Percentiles rank a stretch among this genome's conserved stretches.
Conservation (phyloP, 805 yeast species). For the Saccharomycopsis sp. region DNA sequence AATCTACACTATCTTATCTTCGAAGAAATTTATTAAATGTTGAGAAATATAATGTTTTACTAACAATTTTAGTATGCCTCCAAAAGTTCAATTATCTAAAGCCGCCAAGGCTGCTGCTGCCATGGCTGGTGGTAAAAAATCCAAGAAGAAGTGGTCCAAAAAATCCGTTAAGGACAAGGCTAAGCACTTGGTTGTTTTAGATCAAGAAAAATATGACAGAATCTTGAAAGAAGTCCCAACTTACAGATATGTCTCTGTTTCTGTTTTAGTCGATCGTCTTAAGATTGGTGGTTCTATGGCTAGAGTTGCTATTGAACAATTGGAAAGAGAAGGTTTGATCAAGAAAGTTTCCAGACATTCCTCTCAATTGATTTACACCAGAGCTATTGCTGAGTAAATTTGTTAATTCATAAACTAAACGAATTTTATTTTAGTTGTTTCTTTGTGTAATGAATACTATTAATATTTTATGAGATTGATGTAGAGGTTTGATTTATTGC, state of each 20-base stretch:
- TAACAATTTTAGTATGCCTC: conserved; percentile 65
- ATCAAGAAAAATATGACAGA: conserved; percentile 99
- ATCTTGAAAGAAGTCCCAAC: conserved; percentile 98
- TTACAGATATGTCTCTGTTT: conserved; percentile 95
- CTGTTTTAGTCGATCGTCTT: conserved; percentile 97
- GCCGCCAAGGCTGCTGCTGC: conserved; percentile 99
- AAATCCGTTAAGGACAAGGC: conserved; percentile 99
- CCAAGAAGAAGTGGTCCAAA: conserved; percentile 99
- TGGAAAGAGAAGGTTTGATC: conserved; percentile 91
- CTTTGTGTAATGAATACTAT: conserved; percentile 1
- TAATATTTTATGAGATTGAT: neutral
- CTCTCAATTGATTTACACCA: conserved; percentile 92
- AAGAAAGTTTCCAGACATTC: conserved; percentile 91
- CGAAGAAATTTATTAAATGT: too few relatives aligned
- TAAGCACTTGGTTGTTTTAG: conserved; percentile 92
- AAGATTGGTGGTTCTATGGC: conserved; percentile 99
- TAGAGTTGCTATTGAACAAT: conserved; percentile 93
- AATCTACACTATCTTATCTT: too few relatives aligned
- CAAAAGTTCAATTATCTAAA: conserved; percentile 97
- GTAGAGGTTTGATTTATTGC: too few relatives aligned
- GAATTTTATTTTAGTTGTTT: neutral
- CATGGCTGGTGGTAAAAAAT: conserved; percentile 99
- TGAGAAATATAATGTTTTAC: too few relatives aligned
- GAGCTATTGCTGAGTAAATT: conserved; percentile 57
- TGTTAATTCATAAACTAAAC: neutral